Base-by-base conservation (phyloP, 2,329 filamentous ascomycete species). In the Aspergillus awamori region DNA sequence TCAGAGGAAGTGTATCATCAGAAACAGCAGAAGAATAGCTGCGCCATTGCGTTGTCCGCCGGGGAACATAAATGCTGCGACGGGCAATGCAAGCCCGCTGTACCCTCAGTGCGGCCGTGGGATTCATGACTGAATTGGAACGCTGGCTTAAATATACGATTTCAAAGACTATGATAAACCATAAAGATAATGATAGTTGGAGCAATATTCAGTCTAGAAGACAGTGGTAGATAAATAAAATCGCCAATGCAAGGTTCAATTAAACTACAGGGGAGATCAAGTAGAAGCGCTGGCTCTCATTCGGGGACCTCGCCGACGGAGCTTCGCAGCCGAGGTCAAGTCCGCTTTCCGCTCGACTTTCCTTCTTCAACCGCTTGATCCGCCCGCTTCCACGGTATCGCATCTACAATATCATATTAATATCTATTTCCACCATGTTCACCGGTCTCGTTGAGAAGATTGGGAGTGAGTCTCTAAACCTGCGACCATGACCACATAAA, bases 401-500 rank as follows among this genome's bases (percentile, higher is more conserved):
- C 10, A 20, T 24, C n/a, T 26, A 17, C 33, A 3, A 45, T 17
- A 10, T 45, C 33, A 36, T 5, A 20, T 11, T 13, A 17, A 20
- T 38, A 45, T 49, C 39, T 41, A 53, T 38, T 60, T 26, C 41
- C 52, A 53, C 61, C 63, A 98, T 99, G 95, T 98, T 99, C 74
- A 98, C 95, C 60, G 95, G 95, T 69, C 90, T 97, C 64, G 91
- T 97, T 58, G 93, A 97, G 80, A 90, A 89, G 64, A 89, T 98
- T 66, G 95, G 95, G 82, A 93, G 94, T 96, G 82, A 79, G 88
- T 81, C 69, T 5, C 8, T 26, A 65, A 67, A 58, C 69, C 68
- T 8, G 26, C 11, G 54, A 17, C 30, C 20, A 10, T 52, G 36
- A 11, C 8, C 24, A 20, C 7, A 15, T 22, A 6, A 41, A 28